These are phyloP conservation scores for Ophiosphaerella herpotricha DNA, from an alignment of 2,329 filamentous ascomycete genomes.

Conservation along the genomic window DNA sequence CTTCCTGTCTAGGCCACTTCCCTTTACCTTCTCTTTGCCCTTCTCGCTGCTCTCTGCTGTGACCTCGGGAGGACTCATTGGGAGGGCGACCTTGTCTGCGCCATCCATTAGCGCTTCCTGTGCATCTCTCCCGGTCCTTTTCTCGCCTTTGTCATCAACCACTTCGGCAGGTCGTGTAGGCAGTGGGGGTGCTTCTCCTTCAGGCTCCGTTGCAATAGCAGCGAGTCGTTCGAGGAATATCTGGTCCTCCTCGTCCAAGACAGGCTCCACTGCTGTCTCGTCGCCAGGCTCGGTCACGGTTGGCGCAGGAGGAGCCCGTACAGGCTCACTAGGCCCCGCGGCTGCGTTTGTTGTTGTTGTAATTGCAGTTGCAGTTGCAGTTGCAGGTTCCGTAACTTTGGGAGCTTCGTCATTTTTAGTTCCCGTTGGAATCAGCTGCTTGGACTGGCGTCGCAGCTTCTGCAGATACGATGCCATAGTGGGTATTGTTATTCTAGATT, in stretches of 20 bases:
- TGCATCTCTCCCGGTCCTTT: constrained; percentile 48
- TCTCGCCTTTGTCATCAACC: constrained; percentile 39
- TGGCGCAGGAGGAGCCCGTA: constrained; percentile 22
- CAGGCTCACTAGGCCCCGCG: constrained; percentile 29
- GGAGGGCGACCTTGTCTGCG: constrained; percentile 56
- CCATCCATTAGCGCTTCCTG: constrained; percentile 53
- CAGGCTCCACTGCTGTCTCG: constrained; percentile 42
- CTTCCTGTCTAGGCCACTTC: constrained; percentile 40
- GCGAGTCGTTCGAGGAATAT: constrained; percentile 60
- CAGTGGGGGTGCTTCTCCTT: constrained; percentile 49
- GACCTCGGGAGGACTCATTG: constrained; percentile 51
- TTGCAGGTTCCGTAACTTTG: constrained; percentile 16
- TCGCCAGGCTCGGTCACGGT: constrained; percentile 31
- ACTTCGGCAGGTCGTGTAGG: constrained; percentile 43
- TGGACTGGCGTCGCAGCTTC: constrained; percentile 40
- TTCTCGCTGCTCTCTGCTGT: constrained; percentile 34
- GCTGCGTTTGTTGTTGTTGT: background rate
- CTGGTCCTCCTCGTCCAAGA: constrained; percentile 66
- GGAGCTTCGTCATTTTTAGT: constrained; percentile 11
- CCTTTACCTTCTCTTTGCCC: constrained; percentile 35
- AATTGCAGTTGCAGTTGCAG: constrained; percentile 14
- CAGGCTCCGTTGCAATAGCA: constrained; percentile 49
- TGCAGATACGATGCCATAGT: constrained; percentile 40
- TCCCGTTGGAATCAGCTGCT: constrained; percentile 27
- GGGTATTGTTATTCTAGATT: constrained; percentile 2